phyloP scores from a whole-genome alignment of 108 stramenopile genomes.

The Skeletonema menzelii region DNA sequence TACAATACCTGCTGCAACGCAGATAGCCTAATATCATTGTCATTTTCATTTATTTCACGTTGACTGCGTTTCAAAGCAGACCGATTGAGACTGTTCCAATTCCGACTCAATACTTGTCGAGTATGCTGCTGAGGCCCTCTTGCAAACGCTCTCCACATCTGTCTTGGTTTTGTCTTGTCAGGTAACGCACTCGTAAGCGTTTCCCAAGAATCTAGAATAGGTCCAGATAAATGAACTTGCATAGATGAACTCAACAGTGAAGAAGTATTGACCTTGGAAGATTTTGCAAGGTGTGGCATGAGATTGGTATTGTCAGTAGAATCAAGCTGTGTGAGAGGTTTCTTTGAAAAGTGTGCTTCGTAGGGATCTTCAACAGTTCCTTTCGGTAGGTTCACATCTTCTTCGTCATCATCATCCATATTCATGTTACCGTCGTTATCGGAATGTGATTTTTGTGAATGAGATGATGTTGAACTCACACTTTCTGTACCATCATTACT shows the following conservation, averaged over 20 bases:
- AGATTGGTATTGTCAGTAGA: constrained; percentile 2
- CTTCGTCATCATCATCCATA: constrained; percentile 5
- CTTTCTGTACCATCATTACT: constrained; percentile 32
- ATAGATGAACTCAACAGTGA: constrained; percentile 16
- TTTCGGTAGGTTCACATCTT: not conserved
- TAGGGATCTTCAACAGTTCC: constrained; percentile 39
- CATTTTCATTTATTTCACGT: constrained; percentile 1
- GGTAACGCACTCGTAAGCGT: not conserved
- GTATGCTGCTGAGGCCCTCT: constrained; percentile 27
- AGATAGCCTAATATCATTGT: constrained; percentile 23
- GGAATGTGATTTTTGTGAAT: not conserved
- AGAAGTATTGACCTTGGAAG: constrained; percentile 3
- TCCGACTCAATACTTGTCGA: constrained; percentile 30
- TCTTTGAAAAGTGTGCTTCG: constrained; percentile 40
- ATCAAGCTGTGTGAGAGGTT: constrained; percentile 27
- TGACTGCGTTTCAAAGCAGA: constrained; percentile 18
- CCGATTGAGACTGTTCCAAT: constrained; percentile 39
- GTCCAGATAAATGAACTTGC: constrained; percentile 35
- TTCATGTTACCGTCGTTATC: constrained; percentile 17
- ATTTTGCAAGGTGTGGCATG: constrained; percentile 9
- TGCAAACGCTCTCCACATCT: constrained; percentile 21
- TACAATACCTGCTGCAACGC: constrained; percentile 38
- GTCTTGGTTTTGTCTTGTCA: not conserved
- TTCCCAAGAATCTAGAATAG: constrained; percentile 26
- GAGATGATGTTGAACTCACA: not conserved